Base-by-base conservation (phyloP, 192 early-diverging fungal genomes). In the Backusella westeae region DNA sequence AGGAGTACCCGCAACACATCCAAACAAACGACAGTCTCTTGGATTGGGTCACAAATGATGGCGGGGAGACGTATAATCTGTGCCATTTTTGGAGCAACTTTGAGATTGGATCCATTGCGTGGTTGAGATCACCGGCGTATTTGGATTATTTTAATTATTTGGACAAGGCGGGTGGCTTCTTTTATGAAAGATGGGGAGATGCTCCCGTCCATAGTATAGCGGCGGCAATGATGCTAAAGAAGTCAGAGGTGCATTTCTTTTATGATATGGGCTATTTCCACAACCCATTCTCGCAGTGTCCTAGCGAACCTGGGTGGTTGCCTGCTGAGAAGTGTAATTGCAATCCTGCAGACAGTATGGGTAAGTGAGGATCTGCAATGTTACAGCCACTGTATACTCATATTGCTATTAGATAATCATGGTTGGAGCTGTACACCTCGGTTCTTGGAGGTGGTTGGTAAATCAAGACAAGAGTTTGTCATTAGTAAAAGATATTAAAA, bases 31-130 rank as follows among this genome's bases (percentile, higher is more conserved):
- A 69, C 17, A 34, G 69, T 34, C 29, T 65, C 79, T 46, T 77
- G 81, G 69, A 77, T 71, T 72, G 89, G 84, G 80, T 90, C 8
- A 87, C 80, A 53, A 81, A 85, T 76, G 82, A 89, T 29, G 78
- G 49, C 7, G 71, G 72, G 17, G 81, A 90, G 53, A 75, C 79
- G 42, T 92, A 92, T 84, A 91, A 93, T 77, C 44, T 80, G 69
- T 93, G 92, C 75, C 91, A 93, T 77, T 93, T 92, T 53, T 93
- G 92, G 92, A 87, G 85, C 74, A 94, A 94, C 75, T 94, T 94
- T 82, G 92, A 82, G 39, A 95, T 96, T 72, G 93, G 87, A 19
- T 82, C 89, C 63, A 76, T 94, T 69, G 83, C 90, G 7, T 89
- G 95, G 69, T 93, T 90, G 73, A 78, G 91, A 53, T 88, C 87